phyloP scores from a whole-genome alignment of 495 filamentous ascomycete species.

The Peziza echinospora region DNA sequence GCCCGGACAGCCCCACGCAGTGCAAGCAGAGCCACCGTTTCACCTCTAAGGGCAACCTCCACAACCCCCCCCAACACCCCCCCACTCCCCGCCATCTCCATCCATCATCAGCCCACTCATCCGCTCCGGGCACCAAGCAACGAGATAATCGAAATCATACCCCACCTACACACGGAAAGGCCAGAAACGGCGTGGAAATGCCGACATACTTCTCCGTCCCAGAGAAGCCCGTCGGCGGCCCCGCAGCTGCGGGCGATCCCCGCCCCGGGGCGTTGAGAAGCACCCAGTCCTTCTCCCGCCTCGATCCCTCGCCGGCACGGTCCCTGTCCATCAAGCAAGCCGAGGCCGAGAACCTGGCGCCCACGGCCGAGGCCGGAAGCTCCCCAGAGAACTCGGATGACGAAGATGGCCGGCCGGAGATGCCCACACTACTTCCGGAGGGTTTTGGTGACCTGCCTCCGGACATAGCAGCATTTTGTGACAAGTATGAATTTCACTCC shows the following conservation, averaged over 20 bases:
- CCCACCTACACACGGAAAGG: no score
- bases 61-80: no score
- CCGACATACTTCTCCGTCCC: background rate
- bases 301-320: conserved; percentile 9
- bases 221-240: conserved; percentile 6
- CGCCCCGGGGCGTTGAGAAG: conserved; percentile 11
- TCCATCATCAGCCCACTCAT: no score
- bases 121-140: no score
- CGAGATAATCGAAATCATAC: no score
- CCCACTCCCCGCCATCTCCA: no score
- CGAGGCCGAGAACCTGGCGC: conserved; percentile 11
- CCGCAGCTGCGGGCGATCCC: conserved; percentile 12
- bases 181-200: no score
- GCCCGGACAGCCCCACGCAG: no score
- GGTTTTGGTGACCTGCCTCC: conserved; percentile 76
- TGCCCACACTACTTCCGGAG: conserved; percentile 13
- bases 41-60: no score
- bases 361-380: conserved; percentile 26
- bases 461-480: conserved; percentile 71
- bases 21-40: no score
- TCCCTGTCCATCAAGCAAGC: background rate
- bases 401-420: conserved; percentile 20
- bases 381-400: conserved; percentile 34
- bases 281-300: conserved; percentile 21
- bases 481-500: conserved; percentile 36